Percentiles rank a stretch among this genome's conserved stretches.
Evolutionary conservation across 169 alveolate genomes (phyloP).

Genomic region (Besnoitia besnoiti): DNA sequence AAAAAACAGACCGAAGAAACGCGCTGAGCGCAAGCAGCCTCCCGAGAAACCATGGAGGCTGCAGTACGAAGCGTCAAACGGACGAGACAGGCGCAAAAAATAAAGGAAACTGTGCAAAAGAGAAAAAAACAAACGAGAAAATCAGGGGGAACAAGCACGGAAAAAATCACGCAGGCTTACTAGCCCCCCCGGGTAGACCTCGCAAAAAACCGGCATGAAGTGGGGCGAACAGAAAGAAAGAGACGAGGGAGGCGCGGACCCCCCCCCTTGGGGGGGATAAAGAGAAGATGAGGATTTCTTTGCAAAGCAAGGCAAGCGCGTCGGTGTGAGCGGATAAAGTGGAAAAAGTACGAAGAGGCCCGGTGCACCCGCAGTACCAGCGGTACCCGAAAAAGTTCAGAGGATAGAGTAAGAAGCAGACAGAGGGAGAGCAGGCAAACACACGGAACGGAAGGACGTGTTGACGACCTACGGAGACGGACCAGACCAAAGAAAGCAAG

Average conservation of each 20-base stretch:
- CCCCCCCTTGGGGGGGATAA: slow-evolving; percentile 24
- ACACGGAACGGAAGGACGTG: not conserved
- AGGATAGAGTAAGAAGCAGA: not conserved
- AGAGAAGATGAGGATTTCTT: not conserved
- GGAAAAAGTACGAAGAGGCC: not conserved
- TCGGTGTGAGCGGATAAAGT: not conserved
- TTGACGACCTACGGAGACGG: not conserved
- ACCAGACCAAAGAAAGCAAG: not conserved
- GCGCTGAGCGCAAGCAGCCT: too few species aligned
- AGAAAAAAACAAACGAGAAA: not conserved
- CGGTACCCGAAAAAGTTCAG: not conserved
- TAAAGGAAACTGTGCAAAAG: not conserved
- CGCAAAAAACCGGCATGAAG: not conserved
- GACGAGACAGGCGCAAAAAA: not conserved
- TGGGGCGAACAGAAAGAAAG: slow-evolving; percentile 25
- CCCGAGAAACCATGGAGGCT: too few species aligned
- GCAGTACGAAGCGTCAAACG: too few species aligned
- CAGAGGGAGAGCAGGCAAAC: not conserved
- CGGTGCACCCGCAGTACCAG: not conserved
- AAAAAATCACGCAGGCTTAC: not conserved
- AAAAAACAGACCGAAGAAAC: too few species aligned
- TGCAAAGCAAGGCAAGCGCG: not conserved
- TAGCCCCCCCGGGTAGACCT: not conserved
- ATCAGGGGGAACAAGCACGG: not conserved
- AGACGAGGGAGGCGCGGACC: slow-evolving; percentile 8